Percentiles rank a stretch among this genome's conserved stretches.
Conservation (phyloP, 495 filamentous ascomycete genomes). For the Tuber brumale region DNA sequence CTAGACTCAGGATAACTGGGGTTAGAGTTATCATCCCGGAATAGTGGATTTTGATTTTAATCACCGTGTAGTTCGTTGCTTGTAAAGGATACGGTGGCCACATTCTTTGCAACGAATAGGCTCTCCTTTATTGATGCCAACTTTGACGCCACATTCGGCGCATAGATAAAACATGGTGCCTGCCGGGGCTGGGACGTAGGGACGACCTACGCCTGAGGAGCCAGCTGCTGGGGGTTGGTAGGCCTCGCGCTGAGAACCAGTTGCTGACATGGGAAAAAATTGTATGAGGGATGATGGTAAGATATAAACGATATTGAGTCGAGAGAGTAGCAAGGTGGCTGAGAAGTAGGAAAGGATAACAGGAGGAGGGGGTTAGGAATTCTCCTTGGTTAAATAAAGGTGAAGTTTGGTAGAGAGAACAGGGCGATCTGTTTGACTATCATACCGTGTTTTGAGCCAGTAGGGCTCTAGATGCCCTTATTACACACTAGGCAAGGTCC, state of each 20-base stretch:
- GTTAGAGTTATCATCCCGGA: slow-evolving; percentile 6
- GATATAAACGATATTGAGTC: not conserved
- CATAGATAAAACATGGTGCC: slow-evolving; percentile 73
- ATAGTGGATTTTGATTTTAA: slow-evolving; percentile 33
- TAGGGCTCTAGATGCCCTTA: not conserved
- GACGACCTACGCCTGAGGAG: slow-evolving; percentile 32
- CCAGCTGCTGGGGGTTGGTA: slow-evolving; percentile 53
- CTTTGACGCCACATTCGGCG: slow-evolving; percentile 82
- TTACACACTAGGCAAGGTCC: not conserved
- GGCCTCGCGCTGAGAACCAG: slow-evolving; percentile 48
- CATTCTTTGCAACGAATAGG: slow-evolving; percentile 93
- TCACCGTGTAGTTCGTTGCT: slow-evolving; percentile 95
- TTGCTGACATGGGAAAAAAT: not conserved
- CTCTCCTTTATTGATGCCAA: slow-evolving; percentile 73
- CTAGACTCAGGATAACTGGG: slow-evolving; percentile 34
- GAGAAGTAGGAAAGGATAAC: not conserved
- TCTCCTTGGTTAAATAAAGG: not conserved
- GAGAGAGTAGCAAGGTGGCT: not conserved
- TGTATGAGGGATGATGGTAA: not conserved
- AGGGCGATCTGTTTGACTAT: not conserved
- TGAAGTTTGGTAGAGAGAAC: not conserved
- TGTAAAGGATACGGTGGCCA: slow-evolving; percentile 92
- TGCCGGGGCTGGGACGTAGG: slow-evolving; percentile 38
- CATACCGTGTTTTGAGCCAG: not conserved
- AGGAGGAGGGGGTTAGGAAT: not conserved